Conservation (phyloP, 805 yeast species). For the Candida ponderosae region DNA sequence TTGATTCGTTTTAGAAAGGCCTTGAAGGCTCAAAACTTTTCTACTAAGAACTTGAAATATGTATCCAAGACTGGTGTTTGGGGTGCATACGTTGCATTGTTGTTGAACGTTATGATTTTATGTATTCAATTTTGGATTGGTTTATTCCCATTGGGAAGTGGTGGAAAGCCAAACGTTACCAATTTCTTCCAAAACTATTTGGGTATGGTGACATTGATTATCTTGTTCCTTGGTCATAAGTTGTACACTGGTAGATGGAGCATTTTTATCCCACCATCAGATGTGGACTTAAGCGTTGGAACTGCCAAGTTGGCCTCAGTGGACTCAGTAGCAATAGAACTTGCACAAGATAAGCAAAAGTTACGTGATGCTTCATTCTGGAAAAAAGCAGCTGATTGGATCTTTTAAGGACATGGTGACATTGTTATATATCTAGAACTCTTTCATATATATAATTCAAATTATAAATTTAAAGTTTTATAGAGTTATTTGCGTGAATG, state of each 20-base stretch:
- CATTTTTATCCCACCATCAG: slow-evolving; percentile 29
- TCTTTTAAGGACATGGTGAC: too few species aligned
- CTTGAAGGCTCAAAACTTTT: slow-evolving; percentile 42
- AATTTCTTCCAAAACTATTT: slow-evolving; percentile 46
- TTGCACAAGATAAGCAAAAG: slow-evolving; percentile 21
- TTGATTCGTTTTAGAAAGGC: slow-evolving; percentile 55
- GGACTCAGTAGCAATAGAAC: slow-evolving; percentile 33
- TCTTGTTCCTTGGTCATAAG: slow-evolving; percentile 37
- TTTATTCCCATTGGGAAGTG: slow-evolving; percentile 42
- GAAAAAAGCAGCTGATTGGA: slow-evolving; percentile 12
- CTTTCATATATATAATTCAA: too few species aligned
- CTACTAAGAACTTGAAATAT: slow-evolving; percentile 41
- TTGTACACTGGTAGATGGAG: slow-evolving; percentile 28
- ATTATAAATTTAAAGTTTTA: too few species aligned
- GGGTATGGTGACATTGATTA: slow-evolving; percentile 37
- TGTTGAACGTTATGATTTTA: slow-evolving; percentile 39
- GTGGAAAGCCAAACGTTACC: slow-evolving; percentile 26
- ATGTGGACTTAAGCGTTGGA: slow-evolving; percentile 52
- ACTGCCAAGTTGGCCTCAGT: slow-evolving; percentile 42
- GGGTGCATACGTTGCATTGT: slow-evolving; percentile 44
- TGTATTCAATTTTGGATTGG: slow-evolving; percentile 62
- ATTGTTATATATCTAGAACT: too few species aligned
- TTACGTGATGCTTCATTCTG: slow-evolving; percentile 23
- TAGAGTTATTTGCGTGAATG: too few species aligned
- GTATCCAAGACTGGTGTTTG: slow-evolving; percentile 40